A percentile compares a stretch with the other conserved stretches of the same genome.
These are phyloP conservation scores for Pseudocercospora eumusae DNA, from an alignment of 2,329 filamentous ascomycete species.

Conservation along the genomic window DNA sequence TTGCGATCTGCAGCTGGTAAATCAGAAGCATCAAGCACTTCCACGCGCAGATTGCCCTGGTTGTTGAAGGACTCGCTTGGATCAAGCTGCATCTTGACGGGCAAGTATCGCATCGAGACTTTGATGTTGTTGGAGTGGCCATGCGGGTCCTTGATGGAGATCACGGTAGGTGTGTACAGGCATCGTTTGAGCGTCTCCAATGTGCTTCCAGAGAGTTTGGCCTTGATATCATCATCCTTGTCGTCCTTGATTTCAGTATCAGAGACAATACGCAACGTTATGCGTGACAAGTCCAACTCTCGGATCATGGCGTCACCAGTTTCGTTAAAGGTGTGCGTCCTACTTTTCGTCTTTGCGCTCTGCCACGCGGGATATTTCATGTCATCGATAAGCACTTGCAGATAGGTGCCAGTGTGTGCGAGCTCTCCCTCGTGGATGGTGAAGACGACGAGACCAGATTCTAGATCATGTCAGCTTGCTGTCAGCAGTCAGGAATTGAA, in stretches of 20 bases:
- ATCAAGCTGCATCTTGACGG: constrained; percentile 89
- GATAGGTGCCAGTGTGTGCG: constrained; percentile 69
- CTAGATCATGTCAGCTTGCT: constrained; percentile 44
- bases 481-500: not conserved
- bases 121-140: constrained; percentile 77
- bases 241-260: constrained; percentile 73
- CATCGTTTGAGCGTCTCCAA: constrained; percentile 78
- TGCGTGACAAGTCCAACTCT: constrained; percentile 92
- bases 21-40: constrained; percentile 80
- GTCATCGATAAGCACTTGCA: constrained; percentile 93
- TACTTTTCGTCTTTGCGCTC: constrained; percentile 72
- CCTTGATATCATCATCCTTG: constrained; percentile 71
- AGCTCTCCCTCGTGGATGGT: constrained; percentile 89
- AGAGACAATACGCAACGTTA: constrained; percentile 83
- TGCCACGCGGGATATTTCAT: constrained; percentile 88
- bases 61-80: constrained; percentile 98
- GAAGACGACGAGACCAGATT: constrained; percentile 92
- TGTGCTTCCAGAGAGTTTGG: constrained; percentile 81
- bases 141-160: constrained; percentile 76
- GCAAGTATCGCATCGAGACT: constrained; percentile 92
- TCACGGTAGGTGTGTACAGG: constrained; percentile 83
- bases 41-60: constrained; percentile 92
- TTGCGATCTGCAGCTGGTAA: constrained; percentile 95
- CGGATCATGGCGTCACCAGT: constrained; percentile 93
- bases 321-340: constrained; percentile 76